These are phyloP conservation scores for Pholiota conissans DNA, from an alignment of 768 basidiomycete genomes.

Conservation along the genomic window DNA sequence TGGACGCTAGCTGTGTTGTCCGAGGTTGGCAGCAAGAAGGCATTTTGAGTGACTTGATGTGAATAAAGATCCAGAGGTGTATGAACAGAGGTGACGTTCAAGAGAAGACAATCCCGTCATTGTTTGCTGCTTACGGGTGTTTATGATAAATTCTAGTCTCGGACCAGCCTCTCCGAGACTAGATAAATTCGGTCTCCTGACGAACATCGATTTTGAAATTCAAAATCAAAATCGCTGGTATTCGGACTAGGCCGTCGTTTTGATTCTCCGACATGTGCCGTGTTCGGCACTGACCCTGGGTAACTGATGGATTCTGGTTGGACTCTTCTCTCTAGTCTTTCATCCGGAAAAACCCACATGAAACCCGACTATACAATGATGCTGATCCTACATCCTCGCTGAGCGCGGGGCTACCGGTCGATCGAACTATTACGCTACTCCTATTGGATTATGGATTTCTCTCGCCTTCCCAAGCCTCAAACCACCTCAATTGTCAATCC, in stretches of 20 bases:
- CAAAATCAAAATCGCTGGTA: constrained; percentile 11
- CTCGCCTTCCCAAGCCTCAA: too few relatives aligned
- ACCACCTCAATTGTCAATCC: too few relatives aligned
- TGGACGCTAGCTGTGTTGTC: background rate
- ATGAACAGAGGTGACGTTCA: too few relatives aligned
- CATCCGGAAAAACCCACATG: background rate
- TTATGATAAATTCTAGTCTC: constrained; percentile 2
- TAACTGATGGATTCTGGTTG: too few relatives aligned
- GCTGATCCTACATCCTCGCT: background rate
- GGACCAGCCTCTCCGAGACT: too few relatives aligned
- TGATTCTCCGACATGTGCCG: background rate
- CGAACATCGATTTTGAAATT: constrained; percentile 16
- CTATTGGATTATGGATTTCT: background rate
- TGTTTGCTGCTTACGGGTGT: background rate
- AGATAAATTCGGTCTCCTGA: too few relatives aligned
- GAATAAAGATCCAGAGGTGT: too few relatives aligned
- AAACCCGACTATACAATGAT: background rate
- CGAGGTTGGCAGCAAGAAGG: background rate
- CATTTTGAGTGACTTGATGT: background rate
- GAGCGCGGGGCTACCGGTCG: background rate
- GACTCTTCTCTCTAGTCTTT: too few relatives aligned
- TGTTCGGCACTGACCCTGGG: too few relatives aligned
- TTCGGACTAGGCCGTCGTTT: background rate
- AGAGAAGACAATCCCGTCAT: background rate
- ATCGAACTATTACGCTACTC: background rate